Conservation (phyloP, 768 basidiomycete genomes). For the Rhizopogon vesiculosus region DNA sequence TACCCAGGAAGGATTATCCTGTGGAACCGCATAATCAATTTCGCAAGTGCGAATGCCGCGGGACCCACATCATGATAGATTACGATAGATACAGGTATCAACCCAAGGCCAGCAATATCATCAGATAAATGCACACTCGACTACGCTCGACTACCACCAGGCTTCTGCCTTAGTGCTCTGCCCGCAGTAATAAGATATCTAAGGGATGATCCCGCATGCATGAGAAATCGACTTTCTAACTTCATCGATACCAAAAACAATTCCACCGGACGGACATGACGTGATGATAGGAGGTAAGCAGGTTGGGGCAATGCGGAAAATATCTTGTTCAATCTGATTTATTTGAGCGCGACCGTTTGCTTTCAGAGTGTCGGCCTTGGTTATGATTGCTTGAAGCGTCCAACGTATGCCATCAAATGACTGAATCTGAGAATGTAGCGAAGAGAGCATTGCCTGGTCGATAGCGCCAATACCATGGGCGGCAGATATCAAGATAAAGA, state of each 20-base stretch:
- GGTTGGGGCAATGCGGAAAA: constrained; percentile 50
- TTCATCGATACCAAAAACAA: constrained; percentile 51
- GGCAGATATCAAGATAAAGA: constrained; percentile 69
- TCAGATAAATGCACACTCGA: background rate
- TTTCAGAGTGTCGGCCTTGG: constrained; percentile 59
- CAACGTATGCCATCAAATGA: constrained; percentile 37
- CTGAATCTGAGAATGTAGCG: constrained; percentile 32
- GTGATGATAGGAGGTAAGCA: constrained; percentile 68
- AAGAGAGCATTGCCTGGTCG: constrained; percentile 59
- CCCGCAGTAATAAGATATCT: background rate
- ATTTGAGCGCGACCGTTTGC: constrained; percentile 30
- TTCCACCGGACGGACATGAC: constrained; percentile 39
- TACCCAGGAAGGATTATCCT: background rate
- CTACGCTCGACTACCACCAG: background rate
- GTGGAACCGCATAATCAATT: background rate
- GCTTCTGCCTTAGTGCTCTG: background rate
- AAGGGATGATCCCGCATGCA: constrained; percentile 43
- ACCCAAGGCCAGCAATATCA: background rate
- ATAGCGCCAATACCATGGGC: constrained; percentile 54
- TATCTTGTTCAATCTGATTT: constrained; percentile 40
- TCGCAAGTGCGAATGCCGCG: background rate
- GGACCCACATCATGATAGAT: background rate
- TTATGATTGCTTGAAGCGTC: constrained; percentile 68
- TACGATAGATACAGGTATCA: too few species aligned
- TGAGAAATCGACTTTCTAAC: constrained; percentile 55